phyloP scores from a whole-genome alignment of 2,329 filamentous ascomycete genomes.

The Cladosporium sp. region DNA sequence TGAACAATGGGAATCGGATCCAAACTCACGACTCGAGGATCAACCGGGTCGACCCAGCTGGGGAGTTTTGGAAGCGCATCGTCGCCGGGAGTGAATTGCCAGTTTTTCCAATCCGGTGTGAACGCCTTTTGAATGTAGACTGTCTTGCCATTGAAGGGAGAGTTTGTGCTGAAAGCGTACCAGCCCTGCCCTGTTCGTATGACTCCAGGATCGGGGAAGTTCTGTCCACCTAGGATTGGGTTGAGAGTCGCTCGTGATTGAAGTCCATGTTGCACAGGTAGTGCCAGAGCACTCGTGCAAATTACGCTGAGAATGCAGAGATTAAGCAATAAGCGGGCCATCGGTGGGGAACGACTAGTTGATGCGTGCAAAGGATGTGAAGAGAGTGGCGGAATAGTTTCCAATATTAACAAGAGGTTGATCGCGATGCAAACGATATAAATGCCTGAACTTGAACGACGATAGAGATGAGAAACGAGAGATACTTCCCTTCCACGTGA shows the following conservation, averaged over 20 bases:
- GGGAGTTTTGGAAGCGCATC: slow-evolving; percentile 47
- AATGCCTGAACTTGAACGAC: not conserved
- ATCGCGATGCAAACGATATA: not conserved
- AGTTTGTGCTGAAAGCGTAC: slow-evolving; percentile 47
- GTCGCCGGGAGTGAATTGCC: slow-evolving; percentile 41
- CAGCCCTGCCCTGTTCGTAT: slow-evolving; percentile 44
- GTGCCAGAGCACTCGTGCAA: not conserved
- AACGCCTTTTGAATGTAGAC: slow-evolving; percentile 47
- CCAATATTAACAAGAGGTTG: not conserved
- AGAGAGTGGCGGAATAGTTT: not conserved
- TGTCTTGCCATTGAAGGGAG: slow-evolving; percentile 36
- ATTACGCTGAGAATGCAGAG: not conserved
- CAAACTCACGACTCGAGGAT: slow-evolving; percentile 36
- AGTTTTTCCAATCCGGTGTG: slow-evolving; percentile 41
- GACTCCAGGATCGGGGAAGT: slow-evolving; percentile 52
- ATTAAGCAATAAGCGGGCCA: not conserved
- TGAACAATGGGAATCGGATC: slow-evolving; percentile 47
- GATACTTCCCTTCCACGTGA: not conserved
- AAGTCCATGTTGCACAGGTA: not conserved
- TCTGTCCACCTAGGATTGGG: slow-evolving; percentile 22
- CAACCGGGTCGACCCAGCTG: slow-evolving; percentile 45
- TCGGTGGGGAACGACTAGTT: not conserved
- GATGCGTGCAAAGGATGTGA: not conserved
- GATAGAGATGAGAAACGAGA: not conserved
- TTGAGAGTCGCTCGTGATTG: not conserved